Base-by-base conservation (phyloP, 768 basidiomycete genomes). In the Mycena alexandri region DNA sequence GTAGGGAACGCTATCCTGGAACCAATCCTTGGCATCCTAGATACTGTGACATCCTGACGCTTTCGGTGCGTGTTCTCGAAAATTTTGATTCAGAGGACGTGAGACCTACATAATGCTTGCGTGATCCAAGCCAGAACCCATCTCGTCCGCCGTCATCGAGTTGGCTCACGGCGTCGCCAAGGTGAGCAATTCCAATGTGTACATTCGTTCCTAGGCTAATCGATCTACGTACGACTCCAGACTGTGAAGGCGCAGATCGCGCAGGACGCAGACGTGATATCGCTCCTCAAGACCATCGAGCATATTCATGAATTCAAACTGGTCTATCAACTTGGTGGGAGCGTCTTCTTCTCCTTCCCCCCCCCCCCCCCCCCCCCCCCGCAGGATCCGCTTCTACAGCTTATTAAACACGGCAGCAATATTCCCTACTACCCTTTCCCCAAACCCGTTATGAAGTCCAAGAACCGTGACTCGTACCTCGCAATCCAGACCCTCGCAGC, bases 271-370 rank as follows among this genome's bases (percentile, higher is more conserved):
- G 62, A 21, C 19, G 62, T 55, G 24, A 22, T 55, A 16, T 33
- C 34, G 10, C 54, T 55, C 22, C 25, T 56, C 34, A 56, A 56
- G 21, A 19, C 3, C 19, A 38, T 56, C 21, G 21, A 47, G 13
- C 21, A 41, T 13, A 50, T 63, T 4, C 41, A 54, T 17, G 33
- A 44, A 8, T 33, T 33, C 4, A 9, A 13, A 8, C 10, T 25
- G 16, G 42, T 24, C 14, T 17, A 43, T 2, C 54, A 48, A 5
- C 38, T 55, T 19, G 34, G 53, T 22, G 62, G 46, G 22, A 19
- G 48, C 46, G 46, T 63, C n/a, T 63, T 63, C 54, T 63, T 63
- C 47, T n/a, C n/a, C n/a, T n/a, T n/a, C n/a, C n/a, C n/a, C n/a
- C n/a, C n/a, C n/a, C n/a, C n/a, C n/a, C 34, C 34, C 34, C 7